Evolutionary conservation across 1,284 basidiomycete species (phyloP), one percentile per base, ranked within the genome.

Genomic region (Sanghuangporus baumii): DNA sequence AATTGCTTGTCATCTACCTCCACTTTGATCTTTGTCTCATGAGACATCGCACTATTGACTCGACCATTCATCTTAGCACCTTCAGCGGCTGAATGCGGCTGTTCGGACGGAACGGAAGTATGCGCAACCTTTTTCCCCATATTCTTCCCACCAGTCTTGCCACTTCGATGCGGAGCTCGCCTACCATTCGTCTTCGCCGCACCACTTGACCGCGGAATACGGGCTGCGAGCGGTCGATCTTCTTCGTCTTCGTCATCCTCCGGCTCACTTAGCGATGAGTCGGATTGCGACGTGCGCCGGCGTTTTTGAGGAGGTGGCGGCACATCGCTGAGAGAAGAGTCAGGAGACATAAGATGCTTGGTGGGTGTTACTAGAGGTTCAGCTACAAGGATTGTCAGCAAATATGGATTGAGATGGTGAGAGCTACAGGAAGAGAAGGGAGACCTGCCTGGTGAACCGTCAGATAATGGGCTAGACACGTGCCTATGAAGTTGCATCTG

Each of bases 1-100:
- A 92, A 72, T 71, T 91, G 87, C 12, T 79, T 77, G 69, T 89
- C 87, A 65, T 92, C 87, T 78, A 94, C 83, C 69, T 85, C 85
- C 41, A 91, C 89, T 71, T 93, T 89, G 4, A 88, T 74, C 69
- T 89, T 90, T 38, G 80, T 70, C 60, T 84, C 83, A 61, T 80
- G 81, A 54, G 79, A 75, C 66, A 81, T 73, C 63, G 69, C 57
- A 57, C 80, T 78, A 67, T 82, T 80, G 20, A 71, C 62, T 57
- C 71, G 71, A 3, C 81, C 78, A 61, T 81, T 84, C 74, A 82
- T 75, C 40, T 61, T 65, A 11, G 63, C 60, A n/a, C 63, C 63
- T 34, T 65, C 60, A 16, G 60, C 50, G 16, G 55, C 63, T 31
- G 63, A 65, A 55, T 61, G 63, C 8, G 63, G 55, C 50, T 65